Base-by-base conservation (phyloP, 768 basidiomycete genomes). In the Megacollybia marginata region DNA sequence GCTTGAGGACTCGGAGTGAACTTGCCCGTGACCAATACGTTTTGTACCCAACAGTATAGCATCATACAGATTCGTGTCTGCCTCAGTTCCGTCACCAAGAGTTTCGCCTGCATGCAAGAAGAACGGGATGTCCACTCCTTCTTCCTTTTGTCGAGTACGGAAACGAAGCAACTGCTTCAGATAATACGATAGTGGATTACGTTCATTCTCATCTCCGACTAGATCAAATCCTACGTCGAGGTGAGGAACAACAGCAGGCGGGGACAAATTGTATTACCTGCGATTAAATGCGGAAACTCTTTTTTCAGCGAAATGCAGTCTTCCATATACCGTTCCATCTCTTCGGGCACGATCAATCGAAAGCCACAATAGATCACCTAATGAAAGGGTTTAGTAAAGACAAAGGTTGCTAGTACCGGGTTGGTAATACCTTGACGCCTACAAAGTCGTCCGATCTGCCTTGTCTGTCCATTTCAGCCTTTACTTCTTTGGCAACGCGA, bases 51-150 rank as follows among this genome's bases (percentile, higher is more conserved):
- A 69, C 35, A 89, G 67, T 46, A 91, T 79, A 6, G 88, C 87
- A 59, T 91, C 88, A 55, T 85, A 89, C 28, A 90, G 63, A 58
- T 90, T 90, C 46, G 73, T 62, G 51, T 91, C 88, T 16, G 82
- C 81, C 16, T 70, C 65, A 4, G 77, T 79, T 6, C 88, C 88
- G 59, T 90, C 88, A 5, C 85, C 84, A 18, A 85, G 71, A 0
- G 88, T 90, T 65, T 90, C 88, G 16, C 88, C 88, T 0, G 85
- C 86, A 56, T 90, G 88, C 57, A 88, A 81, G 44, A 89, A 73
- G 63, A 87, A 88, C 1, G 88, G 88, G 20, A 89, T 79, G 31
- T 82, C 74, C 1, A 90, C 55, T 1, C 77, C 73, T 42, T 75
- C 68, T 52, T 81, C 76, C 46, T 77, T 69, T 56, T 79, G 75